Conservation (phyloP, 2,329 filamentous ascomycete genomes). For the Fonsecaea nubica region DNA sequence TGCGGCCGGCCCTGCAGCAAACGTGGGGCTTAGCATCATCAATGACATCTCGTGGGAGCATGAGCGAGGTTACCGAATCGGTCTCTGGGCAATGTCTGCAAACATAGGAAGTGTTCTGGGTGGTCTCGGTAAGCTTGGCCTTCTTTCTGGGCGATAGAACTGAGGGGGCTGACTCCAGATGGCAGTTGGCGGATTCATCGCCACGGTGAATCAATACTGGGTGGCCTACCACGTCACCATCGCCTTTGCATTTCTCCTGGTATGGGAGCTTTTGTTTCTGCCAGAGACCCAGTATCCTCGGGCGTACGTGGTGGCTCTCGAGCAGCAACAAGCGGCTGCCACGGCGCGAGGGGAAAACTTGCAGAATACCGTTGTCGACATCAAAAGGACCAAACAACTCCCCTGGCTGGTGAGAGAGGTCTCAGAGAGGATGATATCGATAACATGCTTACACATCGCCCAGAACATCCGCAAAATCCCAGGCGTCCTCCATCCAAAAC, state of each 20-base stretch:
- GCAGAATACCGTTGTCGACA: constrained; percentile 1
- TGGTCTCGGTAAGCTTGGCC: constrained; percentile 11
- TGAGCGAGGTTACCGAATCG: constrained; percentile 21
- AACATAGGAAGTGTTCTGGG: constrained; percentile 18
- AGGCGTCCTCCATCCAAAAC: constrained; percentile 21
- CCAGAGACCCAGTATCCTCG: constrained; percentile 26
- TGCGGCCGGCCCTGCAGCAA: constrained; percentile 22
- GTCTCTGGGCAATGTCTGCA: constrained; percentile 23
- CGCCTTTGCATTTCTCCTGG: constrained; percentile 17
- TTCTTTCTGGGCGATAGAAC: neutral
- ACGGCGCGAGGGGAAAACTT: constrained; percentile 1
- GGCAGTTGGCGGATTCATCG: constrained; percentile 21
- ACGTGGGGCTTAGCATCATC: constrained; percentile 26
- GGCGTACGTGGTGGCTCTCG: constrained; percentile 5
- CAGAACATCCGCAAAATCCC: constrained; percentile 26
- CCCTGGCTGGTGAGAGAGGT: constrained; percentile 8
- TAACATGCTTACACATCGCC: neutral
- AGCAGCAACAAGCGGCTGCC: constrained; percentile 7
- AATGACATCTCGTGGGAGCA: constrained; percentile 29
- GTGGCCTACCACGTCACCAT: constrained; percentile 26
- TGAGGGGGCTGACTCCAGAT: neutral
- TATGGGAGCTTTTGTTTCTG: constrained; percentile 15
- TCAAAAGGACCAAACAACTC: constrained; percentile 24
- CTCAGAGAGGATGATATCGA: neutral
- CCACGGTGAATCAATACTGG: constrained; percentile 20